Percentiles rank a stretch among this genome's conserved stretches.
These are phyloP conservation scores for Epichloe festucae DNA, from an alignment of 2,329 filamentous ascomycete genomes.

Conservation along the genomic window DNA sequence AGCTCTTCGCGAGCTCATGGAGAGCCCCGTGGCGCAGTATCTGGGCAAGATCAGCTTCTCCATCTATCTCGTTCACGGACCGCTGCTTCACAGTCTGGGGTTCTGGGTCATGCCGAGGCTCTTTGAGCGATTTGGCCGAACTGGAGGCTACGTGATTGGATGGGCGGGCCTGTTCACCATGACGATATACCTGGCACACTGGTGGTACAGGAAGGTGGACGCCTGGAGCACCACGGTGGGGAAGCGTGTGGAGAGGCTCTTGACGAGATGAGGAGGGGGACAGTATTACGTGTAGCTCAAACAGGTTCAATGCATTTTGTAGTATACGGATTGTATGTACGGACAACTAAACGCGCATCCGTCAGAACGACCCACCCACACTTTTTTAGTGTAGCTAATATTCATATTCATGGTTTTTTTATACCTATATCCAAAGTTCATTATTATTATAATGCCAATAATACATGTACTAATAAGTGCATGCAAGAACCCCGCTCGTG, in stretches of 20 bases:
- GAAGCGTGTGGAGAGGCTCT: constrained; percentile 19
- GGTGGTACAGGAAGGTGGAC: constrained; percentile 24
- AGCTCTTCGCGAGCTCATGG: constrained; percentile 15
- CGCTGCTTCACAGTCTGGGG: constrained; percentile 44
- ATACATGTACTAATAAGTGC: no score
- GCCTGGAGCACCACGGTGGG: constrained; percentile 24
- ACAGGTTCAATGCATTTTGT: no score
- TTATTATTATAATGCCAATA: no score
- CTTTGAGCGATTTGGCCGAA: constrained; percentile 22
- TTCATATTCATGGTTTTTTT: no score
- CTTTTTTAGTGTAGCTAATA: no score
- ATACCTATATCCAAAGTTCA: no score
- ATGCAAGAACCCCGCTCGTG: no score
- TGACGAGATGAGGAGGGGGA: not conserved
- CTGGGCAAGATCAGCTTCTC: constrained; percentile 28
- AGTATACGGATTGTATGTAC: no score
- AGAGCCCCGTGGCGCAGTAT: constrained; percentile 21
- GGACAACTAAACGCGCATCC: no score
- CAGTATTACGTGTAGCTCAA: no score
- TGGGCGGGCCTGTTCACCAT: constrained; percentile 18
- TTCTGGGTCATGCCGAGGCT: constrained; percentile 40
- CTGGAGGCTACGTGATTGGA: constrained; percentile 18
- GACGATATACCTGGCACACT: constrained; percentile 22
- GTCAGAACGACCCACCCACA: no score
- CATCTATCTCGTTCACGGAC: constrained; percentile 35